phyloP scores from a whole-genome alignment of 2,329 filamentous ascomycete species.

The Zelopaecilomyces penicillatus region DNA sequence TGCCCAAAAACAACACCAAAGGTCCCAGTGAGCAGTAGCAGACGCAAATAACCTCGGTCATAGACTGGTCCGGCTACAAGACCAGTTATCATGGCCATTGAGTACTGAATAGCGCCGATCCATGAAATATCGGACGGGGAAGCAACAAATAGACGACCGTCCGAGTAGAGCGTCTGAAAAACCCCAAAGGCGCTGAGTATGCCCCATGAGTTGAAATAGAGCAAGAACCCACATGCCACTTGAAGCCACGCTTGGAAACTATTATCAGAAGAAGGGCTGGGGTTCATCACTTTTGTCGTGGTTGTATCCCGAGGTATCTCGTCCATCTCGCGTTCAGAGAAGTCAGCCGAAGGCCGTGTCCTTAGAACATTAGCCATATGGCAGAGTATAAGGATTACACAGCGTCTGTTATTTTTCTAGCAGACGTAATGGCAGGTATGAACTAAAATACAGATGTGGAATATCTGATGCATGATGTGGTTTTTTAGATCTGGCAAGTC shows the following conservation, averaged over 20 bases:
- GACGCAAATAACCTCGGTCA: constrained; percentile 37
- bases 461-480: too few relatives aligned
- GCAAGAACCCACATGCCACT: constrained; percentile 5
- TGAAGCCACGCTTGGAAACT: constrained; percentile 7
- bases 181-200: constrained; percentile 38
- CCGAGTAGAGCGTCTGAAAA: constrained; percentile 47
- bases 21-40: constrained; percentile 31
- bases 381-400: too few relatives aligned
- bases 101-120: constrained; percentile 39
- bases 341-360: too few relatives aligned
- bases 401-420: too few relatives aligned
- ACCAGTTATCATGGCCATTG: constrained; percentile 30
- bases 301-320: too few relatives aligned
- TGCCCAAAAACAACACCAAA: constrained; percentile 37
- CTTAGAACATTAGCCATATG: too few relatives aligned
- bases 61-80: constrained; percentile 33
- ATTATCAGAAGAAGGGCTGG: not conserved
- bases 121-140: constrained; percentile 25
- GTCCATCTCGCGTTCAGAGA: too few relatives aligned
- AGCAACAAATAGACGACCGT: constrained; percentile 19
- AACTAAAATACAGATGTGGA: too few relatives aligned
- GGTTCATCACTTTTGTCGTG: too few relatives aligned
- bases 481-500: too few relatives aligned
- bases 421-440: too few relatives aligned
- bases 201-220: constrained; percentile 46